Evolutionary conservation across 2,329 filamentous ascomycete genomes (phyloP).

Genomic region (Epichloe baconii): DNA sequence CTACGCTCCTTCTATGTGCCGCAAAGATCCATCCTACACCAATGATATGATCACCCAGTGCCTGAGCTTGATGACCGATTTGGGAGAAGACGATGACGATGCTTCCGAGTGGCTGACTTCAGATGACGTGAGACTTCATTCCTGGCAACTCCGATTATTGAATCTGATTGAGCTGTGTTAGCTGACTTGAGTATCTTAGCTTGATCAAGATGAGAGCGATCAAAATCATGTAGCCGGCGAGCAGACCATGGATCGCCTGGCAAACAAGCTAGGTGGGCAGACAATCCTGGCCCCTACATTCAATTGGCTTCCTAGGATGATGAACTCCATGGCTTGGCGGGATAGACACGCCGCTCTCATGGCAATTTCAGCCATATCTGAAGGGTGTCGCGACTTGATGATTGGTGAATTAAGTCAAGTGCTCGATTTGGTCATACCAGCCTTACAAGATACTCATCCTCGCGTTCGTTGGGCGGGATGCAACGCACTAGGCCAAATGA

Average conservation of each 20-base stretch:
- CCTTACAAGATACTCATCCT: slow-evolving; percentile 78
- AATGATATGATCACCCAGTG: slow-evolving; percentile 98
- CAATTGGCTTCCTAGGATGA: slow-evolving; percentile 94
- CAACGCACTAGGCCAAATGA: slow-evolving; percentile 99
- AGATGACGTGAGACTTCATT: slow-evolving; percentile 58
- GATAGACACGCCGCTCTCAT: slow-evolving; percentile 94
- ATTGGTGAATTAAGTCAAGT: slow-evolving; percentile 88
- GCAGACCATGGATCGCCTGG: slow-evolving; percentile 94
- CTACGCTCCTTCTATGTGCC: slow-evolving; percentile 86
- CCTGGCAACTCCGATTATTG: background rate
- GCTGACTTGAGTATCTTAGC: slow-evolving; percentile 32
- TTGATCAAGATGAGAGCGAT: slow-evolving; percentile 92
- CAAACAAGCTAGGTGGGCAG: slow-evolving; percentile 92
- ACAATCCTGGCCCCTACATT: slow-evolving; percentile 90
- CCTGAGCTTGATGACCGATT: slow-evolving; percentile 93
- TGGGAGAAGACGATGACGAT: slow-evolving; percentile 89
- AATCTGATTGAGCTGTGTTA: background rate
- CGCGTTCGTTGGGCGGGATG: slow-evolving; percentile 95
- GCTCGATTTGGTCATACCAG: slow-evolving; percentile 84
- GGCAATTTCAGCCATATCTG: slow-evolving; percentile 97
- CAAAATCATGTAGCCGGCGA: slow-evolving; percentile 95
- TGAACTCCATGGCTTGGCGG: slow-evolving; percentile 86
- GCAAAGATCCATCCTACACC: slow-evolving; percentile 83
- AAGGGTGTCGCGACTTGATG: slow-evolving; percentile 94
- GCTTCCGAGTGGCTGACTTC: slow-evolving; percentile 84